Conservation (phyloP, 1,284 basidiomycete genomes). For the Sporisorium reilianum region DNA sequence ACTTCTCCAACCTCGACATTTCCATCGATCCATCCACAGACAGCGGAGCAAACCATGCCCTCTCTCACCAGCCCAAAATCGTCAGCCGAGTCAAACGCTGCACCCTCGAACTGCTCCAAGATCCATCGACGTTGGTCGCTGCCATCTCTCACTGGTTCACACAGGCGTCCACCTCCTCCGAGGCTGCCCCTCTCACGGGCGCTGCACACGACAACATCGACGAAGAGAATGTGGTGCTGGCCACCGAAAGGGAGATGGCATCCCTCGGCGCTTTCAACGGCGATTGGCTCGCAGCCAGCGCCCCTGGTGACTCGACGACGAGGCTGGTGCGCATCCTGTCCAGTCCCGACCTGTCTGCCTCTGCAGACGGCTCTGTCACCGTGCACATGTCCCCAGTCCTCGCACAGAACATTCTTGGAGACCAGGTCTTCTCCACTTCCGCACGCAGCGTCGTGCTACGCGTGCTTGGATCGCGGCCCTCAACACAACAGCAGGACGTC, state of each 20-base stretch:
- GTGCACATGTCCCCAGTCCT: conserved; percentile 57
- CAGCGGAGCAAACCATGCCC: not conserved
- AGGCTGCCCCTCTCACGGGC: conserved; percentile 17
- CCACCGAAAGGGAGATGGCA: conserved; percentile 74
- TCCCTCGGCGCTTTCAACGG: conserved; percentile 82
- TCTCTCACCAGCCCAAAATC: conserved; percentile 4
- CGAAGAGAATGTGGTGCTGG: conserved; percentile 55
- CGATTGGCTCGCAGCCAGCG: conserved; percentile 80
- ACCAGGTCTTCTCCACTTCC: conserved; percentile 29
- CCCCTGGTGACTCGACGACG: conserved; percentile 15
- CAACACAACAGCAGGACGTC: conserved; percentile 26
- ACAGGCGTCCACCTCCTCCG: conserved; percentile 14
- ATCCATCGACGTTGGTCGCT: conserved; percentile 24
- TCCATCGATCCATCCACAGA: conserved; percentile 27
- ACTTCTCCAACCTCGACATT: conserved; percentile 50
- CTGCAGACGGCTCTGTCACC: conserved; percentile 1
- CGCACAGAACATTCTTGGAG: conserved; percentile 54
- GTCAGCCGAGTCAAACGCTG: conserved; percentile 26
- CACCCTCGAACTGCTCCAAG: conserved; percentile 29
- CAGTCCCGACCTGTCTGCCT: conserved; percentile 17
- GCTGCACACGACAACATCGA: conserved; percentile 52
- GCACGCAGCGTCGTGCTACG: conserved; percentile 22
- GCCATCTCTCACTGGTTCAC: conserved; percentile 50
- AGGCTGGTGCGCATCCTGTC: conserved; percentile 56
- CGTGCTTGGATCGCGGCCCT: conserved; percentile 35